Conservation (phyloP, 1,284 basidiomycete genomes). For the Sporisorium scitamineum region DNA sequence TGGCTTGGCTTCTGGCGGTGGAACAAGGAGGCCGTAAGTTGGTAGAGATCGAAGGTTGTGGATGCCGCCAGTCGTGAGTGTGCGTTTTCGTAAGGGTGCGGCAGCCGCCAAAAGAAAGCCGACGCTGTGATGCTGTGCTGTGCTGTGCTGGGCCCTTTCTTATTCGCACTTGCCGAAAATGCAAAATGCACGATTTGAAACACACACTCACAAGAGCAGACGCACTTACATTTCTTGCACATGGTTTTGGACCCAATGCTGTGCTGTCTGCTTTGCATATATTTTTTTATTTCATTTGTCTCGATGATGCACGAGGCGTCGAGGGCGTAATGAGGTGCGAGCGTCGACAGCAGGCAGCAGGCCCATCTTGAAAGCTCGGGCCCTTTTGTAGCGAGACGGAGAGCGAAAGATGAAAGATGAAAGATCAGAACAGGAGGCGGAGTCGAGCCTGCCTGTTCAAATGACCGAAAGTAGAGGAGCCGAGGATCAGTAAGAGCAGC, state of each 20-base stretch:
- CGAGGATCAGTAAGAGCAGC: too few relatives aligned
- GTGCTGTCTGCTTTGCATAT: background rate
- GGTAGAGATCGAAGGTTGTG: background rate
- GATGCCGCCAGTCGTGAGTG: background rate
- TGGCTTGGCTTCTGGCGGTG: background rate
- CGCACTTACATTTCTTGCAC: background rate
- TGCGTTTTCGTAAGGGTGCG: conserved; percentile 10
- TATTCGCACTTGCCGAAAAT: background rate
- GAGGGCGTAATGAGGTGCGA: background rate
- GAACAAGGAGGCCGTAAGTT: too few relatives aligned
- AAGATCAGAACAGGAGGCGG: too few relatives aligned
- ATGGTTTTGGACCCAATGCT: background rate
- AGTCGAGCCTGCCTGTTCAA: too few relatives aligned
- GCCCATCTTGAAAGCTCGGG: too few relatives aligned
- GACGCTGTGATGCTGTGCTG: too few relatives aligned
- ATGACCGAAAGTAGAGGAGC: too few relatives aligned
- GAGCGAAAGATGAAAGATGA: too few relatives aligned
- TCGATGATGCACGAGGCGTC: background rate
- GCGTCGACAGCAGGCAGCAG: background rate
- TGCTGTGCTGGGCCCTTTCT: background rate
- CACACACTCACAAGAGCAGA: conserved; percentile 7
- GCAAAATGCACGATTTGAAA: conserved; percentile 7
- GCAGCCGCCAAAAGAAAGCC: background rate
- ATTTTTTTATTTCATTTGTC: too few relatives aligned
- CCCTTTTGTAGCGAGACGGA: too few relatives aligned